Conservation (phyloP, 2,329 filamentous ascomycete genomes). For the Botrytis byssoidea region DNA sequence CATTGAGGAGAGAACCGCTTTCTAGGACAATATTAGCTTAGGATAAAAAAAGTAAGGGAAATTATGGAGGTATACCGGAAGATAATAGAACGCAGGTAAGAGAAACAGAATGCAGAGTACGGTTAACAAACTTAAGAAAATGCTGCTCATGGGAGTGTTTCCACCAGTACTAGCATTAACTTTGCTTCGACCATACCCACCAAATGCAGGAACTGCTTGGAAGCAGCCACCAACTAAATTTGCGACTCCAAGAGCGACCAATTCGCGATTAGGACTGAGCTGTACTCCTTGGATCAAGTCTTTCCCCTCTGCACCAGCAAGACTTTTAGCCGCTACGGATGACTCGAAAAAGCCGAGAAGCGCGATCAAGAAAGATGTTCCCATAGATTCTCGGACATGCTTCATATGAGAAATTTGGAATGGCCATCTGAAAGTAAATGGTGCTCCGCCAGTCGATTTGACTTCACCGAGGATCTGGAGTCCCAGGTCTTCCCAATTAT, state of each 20-base stretch:
- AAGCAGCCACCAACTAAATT: conserved; percentile 92
- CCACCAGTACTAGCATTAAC: conserved; percentile 91
- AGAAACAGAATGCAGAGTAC: conserved; percentile 78
- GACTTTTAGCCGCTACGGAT: conserved; percentile 89
- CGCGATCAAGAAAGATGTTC: conserved; percentile 89
- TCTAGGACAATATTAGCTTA: conserved; percentile 52
- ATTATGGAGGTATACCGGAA: conserved; percentile 68
- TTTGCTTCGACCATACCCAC: conserved; percentile 93
- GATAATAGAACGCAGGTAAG: conserved; percentile 88
- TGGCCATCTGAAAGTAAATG: conserved; percentile 82
- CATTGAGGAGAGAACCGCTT: conserved; percentile 90
- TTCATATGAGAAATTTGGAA: conserved; percentile 74
- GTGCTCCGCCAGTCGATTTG: conserved; percentile 66
- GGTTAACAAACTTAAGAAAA: conserved; percentile 81
- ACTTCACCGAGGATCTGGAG: conserved; percentile 82
- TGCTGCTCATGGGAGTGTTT: conserved; percentile 88
- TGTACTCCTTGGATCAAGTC: conserved; percentile 75
- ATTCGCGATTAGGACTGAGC: conserved; percentile 86
- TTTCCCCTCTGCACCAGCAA: conserved; percentile 59
- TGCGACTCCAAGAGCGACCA: conserved; percentile 85
- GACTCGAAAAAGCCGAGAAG: conserved; percentile 98
- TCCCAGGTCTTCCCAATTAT: conserved; percentile 76
- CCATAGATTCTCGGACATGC: conserved; percentile 82
- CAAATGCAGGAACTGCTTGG: conserved; percentile 89
- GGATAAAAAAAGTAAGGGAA: conserved; percentile 4